Evolutionary conservation across 768 basidiomycete genomes (phyloP).

Genomic region (Rubroboletus satanas): DNA sequence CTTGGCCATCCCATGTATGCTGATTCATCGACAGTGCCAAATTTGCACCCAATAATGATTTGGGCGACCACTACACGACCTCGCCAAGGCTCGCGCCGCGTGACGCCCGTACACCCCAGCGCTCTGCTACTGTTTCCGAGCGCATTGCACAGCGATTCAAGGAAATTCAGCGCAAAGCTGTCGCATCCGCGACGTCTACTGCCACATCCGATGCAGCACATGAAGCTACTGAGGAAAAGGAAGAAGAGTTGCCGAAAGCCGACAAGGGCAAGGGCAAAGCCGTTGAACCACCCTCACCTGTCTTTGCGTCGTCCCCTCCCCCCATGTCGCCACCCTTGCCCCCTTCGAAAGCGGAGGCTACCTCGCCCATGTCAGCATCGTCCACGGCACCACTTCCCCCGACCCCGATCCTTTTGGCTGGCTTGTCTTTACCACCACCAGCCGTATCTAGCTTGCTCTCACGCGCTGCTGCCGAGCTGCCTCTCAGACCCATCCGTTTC

Average conservation of each 20-base stretch:
- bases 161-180: slow-evolving; percentile 63
- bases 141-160: slow-evolving; percentile 80
- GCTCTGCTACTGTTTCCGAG: slow-evolving; percentile 80
- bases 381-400: slow-evolving; percentile 39
- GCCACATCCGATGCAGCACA: slow-evolving; percentile 17
- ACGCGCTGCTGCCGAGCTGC: slow-evolving; percentile 69
- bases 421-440: slow-evolving; percentile 61
- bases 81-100: slow-evolving; percentile 66
- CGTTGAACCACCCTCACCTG: slow-evolving; percentile 36
- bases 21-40: slow-evolving; percentile 56
- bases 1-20: background rate
- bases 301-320: slow-evolving; percentile 50
- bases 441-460: slow-evolving; percentile 66
- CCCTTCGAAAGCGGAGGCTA: slow-evolving; percentile 39
- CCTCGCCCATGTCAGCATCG: slow-evolving; percentile 28
- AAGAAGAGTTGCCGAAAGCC: slow-evolving; percentile 45
- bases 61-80: slow-evolving; percentile 73
- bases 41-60: slow-evolving; percentile 71
- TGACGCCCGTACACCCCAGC: slow-evolving; percentile 51
- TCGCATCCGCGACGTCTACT: slow-evolving; percentile 31
- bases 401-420: slow-evolving; percentile 68
- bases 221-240: slow-evolving; percentile 31
- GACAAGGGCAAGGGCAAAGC: slow-evolving; percentile 84
- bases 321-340: slow-evolving; percentile 61
- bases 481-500: slow-evolving; percentile 66